Evolutionary conservation across 1,139 yeast species (phyloP), one percentile per base, ranked within the genome.

Genomic region (Nakaseomyces bracarensis): DNA sequence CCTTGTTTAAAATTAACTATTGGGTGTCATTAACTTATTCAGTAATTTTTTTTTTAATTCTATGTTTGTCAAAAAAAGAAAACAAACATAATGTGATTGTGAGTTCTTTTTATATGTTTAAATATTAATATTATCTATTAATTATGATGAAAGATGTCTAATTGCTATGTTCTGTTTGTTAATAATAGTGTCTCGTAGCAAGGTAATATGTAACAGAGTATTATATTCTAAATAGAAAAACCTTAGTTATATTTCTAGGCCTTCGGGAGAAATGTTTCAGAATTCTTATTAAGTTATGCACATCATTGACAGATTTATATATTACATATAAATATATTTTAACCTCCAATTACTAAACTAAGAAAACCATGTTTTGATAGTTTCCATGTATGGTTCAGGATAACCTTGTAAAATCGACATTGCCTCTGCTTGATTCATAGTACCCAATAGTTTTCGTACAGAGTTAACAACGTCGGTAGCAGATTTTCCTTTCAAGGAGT

Each of bases 381-480:
- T 76, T 46, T 72, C 71, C 61, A 78, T 79, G 26, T 79, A 68
- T 44, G 77, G 84, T 7, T 74, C 67, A 36, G 83, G 77, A 50
- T 82, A 77, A 48, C 75, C 74, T 49, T 74, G 79, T 47, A 85
- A 67, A 43, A 86, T 59, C 8, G 70, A 67, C 68, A 82, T 66
- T 6, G 87, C 91, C 49, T 82, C 82, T 14, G 70, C 70, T 52
- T 77, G 85, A 11, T 77, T 73, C 31, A 74, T 44, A 27, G 63
- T 58, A 16, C 68, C 59, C 31, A 74, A 50, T 26, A 73, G 54
- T 41, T 63, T 62, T 56, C 79, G 78, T 2, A 84, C 74, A 7
- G 87, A 72, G 6, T 65, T 66, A 3, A 82, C 82, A 8, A 76
- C 76, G 37, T 73, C 71, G 47, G 76, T 78, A 1, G 91, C 91